Evolutionary conservation across 495 filamentous ascomycete genomes (phyloP), one percentile per base, ranked within the genome.

Genomic region (Penicillium turbatum): DNA sequence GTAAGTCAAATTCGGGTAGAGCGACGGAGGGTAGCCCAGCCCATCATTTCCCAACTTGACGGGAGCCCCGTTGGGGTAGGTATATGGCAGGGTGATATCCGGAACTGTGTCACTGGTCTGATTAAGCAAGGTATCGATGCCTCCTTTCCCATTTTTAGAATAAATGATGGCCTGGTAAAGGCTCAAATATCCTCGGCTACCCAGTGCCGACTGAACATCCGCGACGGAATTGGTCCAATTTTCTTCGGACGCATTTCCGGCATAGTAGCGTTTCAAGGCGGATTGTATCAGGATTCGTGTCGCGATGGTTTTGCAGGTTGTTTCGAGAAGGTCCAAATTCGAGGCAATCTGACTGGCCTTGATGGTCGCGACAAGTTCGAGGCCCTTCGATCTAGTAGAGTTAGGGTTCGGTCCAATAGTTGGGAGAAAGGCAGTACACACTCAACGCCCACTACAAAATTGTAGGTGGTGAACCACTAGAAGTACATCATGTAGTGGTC

Each of bases 271-370:
- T 45, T 68, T 61, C 17, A 93, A 72, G 15, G 82, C 76, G 21
- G 68, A 55, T 55, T 92, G 89, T 2, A 92, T 70, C 15, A 87
- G 59, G 8, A 91, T 60, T 47, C 89, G 77, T 1, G 88, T 87
- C 12, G 83, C 68, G 43, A 88, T 83, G 50, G 82, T 81, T 37
- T 77, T 72, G 57, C 84, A 86, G 29, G 79, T 82, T 3, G 86
- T 80, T 68, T 90, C 82, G 53, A 92, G 81, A 36, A 92, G 76
- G 31, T 86, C 74, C 24, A 95, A 78, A 62, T 86, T 86, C 43
- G 85, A 84, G n/a, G 84, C 71, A 32, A 97, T 78, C 63, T 92
- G 85, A 17, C 86, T 82, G 24, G 90, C 85, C 67, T 95, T 96
- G 64, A 96, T 81, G 11, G 85, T 88, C 13, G 92, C 92, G 2